Conservation (phyloP, 1,139 yeast species). For the Debaryomyces subglobosus region DNA sequence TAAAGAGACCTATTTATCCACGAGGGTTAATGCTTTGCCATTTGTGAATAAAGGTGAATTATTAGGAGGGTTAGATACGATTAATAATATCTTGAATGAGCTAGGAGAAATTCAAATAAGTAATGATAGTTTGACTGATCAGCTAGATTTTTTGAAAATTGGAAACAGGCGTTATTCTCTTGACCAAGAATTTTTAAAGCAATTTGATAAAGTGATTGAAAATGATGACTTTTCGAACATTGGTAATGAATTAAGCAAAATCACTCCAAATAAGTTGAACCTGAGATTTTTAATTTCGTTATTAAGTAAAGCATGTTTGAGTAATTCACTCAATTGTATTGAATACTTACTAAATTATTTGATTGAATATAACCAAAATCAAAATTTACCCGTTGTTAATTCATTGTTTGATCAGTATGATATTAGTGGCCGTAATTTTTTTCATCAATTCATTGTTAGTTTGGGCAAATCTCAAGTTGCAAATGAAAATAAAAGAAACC, state of each 20-base stretch:
- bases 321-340: constrained; percentile 56
- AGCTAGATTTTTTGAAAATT: constrained; percentile 16
- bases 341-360: constrained; percentile 48
- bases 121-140: constrained; percentile 4
- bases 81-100: constrained; percentile 56
- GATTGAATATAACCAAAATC: constrained; percentile 16
- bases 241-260: constrained; percentile 36
- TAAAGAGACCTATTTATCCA: constrained; percentile 65
- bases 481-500: constrained; percentile 21
- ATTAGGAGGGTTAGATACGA: constrained; percentile 52
- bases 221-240: constrained; percentile 50
- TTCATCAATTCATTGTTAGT: constrained; percentile 80
- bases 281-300: constrained; percentile 54
- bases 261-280: constrained; percentile 27
- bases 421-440: constrained; percentile 78
- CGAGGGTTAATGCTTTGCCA: constrained; percentile 74
- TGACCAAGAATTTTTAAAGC: constrained; percentile 32
- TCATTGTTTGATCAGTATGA: constrained; percentile 64
- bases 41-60: constrained; percentile 75
- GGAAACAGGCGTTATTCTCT: constrained; percentile 25
- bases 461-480: constrained; percentile 59
- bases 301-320: constrained; percentile 65
- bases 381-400: constrained; percentile 20
- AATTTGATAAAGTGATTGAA: constrained; percentile 35
- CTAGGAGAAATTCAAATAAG: constrained; percentile 19